These are phyloP conservation scores for Fragaria vesca DNA, from an alignment of 306 rosid genomes.

Conservation along the genomic window DNA sequence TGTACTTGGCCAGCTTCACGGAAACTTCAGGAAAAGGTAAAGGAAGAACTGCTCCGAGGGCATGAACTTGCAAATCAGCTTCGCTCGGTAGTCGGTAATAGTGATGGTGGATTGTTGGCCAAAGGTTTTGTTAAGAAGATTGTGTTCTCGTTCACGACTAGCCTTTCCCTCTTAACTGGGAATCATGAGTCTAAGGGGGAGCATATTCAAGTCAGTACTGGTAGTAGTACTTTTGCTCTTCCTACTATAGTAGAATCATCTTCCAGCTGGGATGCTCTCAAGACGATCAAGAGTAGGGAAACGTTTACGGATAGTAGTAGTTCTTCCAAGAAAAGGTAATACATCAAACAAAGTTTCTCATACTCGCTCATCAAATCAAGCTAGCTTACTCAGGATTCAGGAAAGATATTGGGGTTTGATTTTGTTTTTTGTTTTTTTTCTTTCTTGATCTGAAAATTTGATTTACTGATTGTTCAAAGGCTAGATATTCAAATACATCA, in stretches of 20 bases:
- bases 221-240: background rate
- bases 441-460: background rate
- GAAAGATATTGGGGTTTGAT: background rate
- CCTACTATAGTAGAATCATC: background rate
- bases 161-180: constrained; percentile 30
- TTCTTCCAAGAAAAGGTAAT: constrained; percentile 59
- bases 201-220: background rate
- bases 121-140: constrained; percentile 38
- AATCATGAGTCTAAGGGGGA: background rate
- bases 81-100: constrained; percentile 1
- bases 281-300: constrained; percentile 34
- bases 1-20: background rate
- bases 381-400: background rate
- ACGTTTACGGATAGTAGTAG: constrained; percentile 38
- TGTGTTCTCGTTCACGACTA: constrained; percentile 36
- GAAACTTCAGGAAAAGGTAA: constrained; percentile 11
- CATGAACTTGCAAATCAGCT: constrained; percentile 36
- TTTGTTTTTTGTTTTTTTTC: background rate
- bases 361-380: background rate
- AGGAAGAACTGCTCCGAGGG: constrained; percentile 46
- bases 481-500: background rate
- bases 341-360: background rate
- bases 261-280: constrained; percentile 8
- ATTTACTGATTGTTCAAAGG: background rate
- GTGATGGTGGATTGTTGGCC: background rate